phyloP scores from a whole-genome alignment of 2,329 filamentous ascomycete species.

The Cryphonectria parasitica region DNA sequence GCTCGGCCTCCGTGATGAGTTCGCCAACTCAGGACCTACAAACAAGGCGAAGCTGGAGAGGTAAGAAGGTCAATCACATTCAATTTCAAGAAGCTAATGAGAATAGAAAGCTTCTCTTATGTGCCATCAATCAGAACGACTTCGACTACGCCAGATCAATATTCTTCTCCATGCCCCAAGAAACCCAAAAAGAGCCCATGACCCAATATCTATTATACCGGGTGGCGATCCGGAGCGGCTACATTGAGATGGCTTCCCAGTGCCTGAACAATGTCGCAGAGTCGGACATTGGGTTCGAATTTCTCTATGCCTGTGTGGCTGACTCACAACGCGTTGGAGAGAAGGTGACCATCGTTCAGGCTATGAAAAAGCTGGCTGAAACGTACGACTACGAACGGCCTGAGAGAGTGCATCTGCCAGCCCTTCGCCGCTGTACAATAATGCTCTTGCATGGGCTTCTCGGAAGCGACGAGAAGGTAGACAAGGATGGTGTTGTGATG shows the following conservation, averaged over 20 bases:
- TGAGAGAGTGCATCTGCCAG: slow-evolving; percentile 60
- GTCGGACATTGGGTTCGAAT: slow-evolving; percentile 56
- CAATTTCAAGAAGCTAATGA: slow-evolving; percentile 30
- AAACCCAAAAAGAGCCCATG: slow-evolving; percentile 62
- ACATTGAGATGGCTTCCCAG: slow-evolving; percentile 61
- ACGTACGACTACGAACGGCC: slow-evolving; percentile 54
- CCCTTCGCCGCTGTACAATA: slow-evolving; percentile 66
- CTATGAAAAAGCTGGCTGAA: slow-evolving; percentile 63
- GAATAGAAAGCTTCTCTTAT: slow-evolving; percentile 72
- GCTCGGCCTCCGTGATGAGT: slow-evolving; percentile 68
- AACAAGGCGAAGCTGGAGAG: slow-evolving; percentile 72
- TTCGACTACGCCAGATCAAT: slow-evolving; percentile 56
- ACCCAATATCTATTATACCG: slow-evolving; percentile 79
- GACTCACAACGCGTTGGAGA: slow-evolving; percentile 73
- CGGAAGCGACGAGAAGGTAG: slow-evolving; percentile 35
- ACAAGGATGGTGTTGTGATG: slow-evolving; percentile 37
- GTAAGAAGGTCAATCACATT: slow-evolving; percentile 42
- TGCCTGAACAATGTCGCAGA: slow-evolving; percentile 66
- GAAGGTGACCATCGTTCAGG: slow-evolving; percentile 60
- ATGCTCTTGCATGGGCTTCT: slow-evolving; percentile 51
- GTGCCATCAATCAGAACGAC: slow-evolving; percentile 64
- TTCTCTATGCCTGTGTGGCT: slow-evolving; percentile 79
- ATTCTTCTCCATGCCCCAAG: slow-evolving; percentile 63
- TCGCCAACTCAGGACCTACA: slow-evolving; percentile 65
- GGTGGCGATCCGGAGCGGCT: slow-evolving; percentile 62